Evolutionary conservation across 2,329 filamentous ascomycete species (phyloP).

Genomic region (Fusarium irregulare): DNA sequence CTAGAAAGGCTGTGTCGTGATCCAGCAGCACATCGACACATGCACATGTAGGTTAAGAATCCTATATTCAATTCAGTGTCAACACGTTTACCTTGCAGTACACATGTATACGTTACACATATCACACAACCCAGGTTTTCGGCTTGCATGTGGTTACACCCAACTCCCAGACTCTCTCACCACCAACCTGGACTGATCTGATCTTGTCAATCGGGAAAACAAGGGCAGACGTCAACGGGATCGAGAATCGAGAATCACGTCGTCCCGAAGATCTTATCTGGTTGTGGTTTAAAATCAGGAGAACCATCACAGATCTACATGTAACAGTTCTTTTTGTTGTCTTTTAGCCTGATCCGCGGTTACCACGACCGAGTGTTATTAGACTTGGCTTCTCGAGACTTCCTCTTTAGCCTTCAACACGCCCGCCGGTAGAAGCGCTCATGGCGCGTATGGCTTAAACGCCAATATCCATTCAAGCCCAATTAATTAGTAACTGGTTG

Average conservation of each 20-base stretch:
- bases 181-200: neutral
- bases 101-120: neutral
- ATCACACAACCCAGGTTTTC: slow-evolving; percentile 17
- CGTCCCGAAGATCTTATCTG: slow-evolving; percentile 31
- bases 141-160: slow-evolving; percentile 12
- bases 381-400: neutral
- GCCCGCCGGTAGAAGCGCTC: slow-evolving; percentile 15
- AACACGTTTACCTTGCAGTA: neutral
- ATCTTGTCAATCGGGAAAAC: neutral
- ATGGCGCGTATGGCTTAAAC: slow-evolving; percentile 24
- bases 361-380: neutral
- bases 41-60: neutral
- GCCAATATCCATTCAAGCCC: neutral
- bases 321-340: slow-evolving; percentile 1
- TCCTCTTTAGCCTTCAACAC: neutral
- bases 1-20: slow-evolving; percentile 15
- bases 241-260: slow-evolving; percentile 9
- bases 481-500: neutral
- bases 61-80: neutral
- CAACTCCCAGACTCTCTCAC: neutral
- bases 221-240: slow-evolving; percentile 12
- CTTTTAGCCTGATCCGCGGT: slow-evolving; percentile 5
- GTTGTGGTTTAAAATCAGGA: slow-evolving; percentile 19
- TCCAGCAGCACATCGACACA: neutral
- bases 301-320: slow-evolving; percentile 22